Base-by-base conservation (phyloP, 2,329 filamentous ascomycete genomes). In the Exophiala lecanii-corni region DNA sequence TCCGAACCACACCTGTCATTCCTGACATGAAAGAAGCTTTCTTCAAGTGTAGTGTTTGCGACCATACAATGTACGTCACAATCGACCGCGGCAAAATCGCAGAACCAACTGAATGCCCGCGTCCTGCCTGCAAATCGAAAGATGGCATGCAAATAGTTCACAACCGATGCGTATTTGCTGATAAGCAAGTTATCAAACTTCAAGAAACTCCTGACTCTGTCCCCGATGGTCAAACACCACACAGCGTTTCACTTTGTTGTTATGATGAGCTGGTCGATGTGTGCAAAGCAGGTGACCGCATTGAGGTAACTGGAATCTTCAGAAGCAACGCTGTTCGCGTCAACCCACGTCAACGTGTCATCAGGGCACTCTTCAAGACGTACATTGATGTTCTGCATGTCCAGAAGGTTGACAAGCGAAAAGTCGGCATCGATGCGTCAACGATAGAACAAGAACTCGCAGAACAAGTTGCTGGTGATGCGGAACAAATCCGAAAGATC, bases 11-110 rank as follows among this genome's bases (percentile, higher is more conserved):
- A 0, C 89, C 92, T 1, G 86, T 98, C 53, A 97, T 98, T 53
- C 92, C 92, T 1, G 92, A 98, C 58, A 98, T 98, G 94, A 96
- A 94, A 68, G 87, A 95, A 62, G 92, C 92, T 1, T 96, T 95
- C 69, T 98, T 98, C 78, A 85, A 87, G 51, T 98, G 92, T 69
- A 86, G 88, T 45, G 80, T 91, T 18, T 98, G 92, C 68, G 88
- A 89, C 58, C 88, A 96, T 66, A 91, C 86, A 3, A 80, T 94
- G 49, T 86, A 85, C 51, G 88, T 96, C 41, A 85, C 89, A 43
- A 84, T 98, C 58, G 92, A 98, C 62, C 84, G 92, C 59, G 92
- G 94, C 64, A 92, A 91, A 70, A 98, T 98, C 58, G 83, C 87
- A 16, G 92, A 98, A 64, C 92, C 92, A 2, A 96, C 88, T 1